phyloP scores from a whole-genome alignment of 345 rosid genomes.

The Pistacia vera region DNA sequence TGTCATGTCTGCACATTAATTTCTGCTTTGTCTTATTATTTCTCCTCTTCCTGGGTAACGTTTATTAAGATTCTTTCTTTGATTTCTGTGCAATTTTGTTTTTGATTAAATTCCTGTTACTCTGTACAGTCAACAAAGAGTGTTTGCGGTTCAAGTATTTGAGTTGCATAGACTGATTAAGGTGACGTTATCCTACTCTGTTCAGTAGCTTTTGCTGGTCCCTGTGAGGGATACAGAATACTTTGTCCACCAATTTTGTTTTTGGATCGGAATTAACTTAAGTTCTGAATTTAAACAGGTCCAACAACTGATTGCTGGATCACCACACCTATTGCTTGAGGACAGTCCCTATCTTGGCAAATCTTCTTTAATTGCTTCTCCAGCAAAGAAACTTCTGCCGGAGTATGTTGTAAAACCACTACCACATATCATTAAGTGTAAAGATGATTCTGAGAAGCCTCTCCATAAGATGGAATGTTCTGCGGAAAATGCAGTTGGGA shows the following conservation, averaged over 20 bases:
- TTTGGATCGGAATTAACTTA: constrained; percentile 7
- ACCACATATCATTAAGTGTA: constrained; percentile 34
- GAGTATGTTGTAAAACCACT: constrained; percentile 45
- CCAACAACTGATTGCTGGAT: constrained; percentile 71
- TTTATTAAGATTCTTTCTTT: constrained; percentile 7
- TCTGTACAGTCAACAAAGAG: constrained; percentile 90
- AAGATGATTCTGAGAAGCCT: constrained; percentile 42
- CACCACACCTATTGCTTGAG: constrained; percentile 68
- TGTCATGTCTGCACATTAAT: constrained; percentile 8
- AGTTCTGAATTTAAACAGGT: constrained; percentile 52
- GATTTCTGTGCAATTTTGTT: constrained; percentile 16
- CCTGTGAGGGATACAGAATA: constrained; percentile 1
- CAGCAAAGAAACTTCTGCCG: constrained; percentile 41
- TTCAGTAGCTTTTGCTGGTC: constrained; percentile 19
- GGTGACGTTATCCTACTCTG: constrained; percentile 43
- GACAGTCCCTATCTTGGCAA: constrained; percentile 45
- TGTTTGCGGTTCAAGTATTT: constrained; percentile 84
- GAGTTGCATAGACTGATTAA: constrained; percentile 94
- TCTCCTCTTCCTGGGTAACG: not conserved
- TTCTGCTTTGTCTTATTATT: constrained; percentile 16
- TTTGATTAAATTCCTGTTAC: constrained; percentile 37
- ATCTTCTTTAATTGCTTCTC: constrained; percentile 44
- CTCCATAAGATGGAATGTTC: constrained; percentile 48
- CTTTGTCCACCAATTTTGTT: not conserved
- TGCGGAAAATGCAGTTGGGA: constrained; percentile 62